Conservation (phyloP, 768 basidiomycete species). For the Podaxis carcinomalis region DNA sequence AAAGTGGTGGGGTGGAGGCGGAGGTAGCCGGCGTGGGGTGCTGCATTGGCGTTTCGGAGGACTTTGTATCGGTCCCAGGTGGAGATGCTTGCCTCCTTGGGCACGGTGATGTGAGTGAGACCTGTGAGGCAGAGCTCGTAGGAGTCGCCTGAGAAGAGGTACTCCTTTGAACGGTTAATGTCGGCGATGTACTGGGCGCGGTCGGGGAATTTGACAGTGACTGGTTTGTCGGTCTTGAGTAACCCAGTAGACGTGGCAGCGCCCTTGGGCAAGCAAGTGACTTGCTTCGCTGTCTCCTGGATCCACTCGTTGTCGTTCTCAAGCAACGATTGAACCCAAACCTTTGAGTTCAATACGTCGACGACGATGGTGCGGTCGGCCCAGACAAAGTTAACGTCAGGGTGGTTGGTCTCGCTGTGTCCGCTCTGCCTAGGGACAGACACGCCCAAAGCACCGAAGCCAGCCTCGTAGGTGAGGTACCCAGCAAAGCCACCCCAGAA, state of each 20-base stretch:
- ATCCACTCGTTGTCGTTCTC: constrained; percentile 63
- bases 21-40: constrained; percentile 82
- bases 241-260: not conserved
- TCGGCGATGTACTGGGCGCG: constrained; percentile 58
- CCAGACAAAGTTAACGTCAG: constrained; percentile 73
- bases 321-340: constrained; percentile 64
- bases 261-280: not conserved
- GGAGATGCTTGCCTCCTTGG: constrained; percentile 31
- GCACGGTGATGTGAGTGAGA: constrained; percentile 53
- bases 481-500: constrained; percentile 87
- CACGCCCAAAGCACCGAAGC: constrained; percentile 51
- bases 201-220: constrained; percentile 47
- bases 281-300: constrained; percentile 27
- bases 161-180: constrained; percentile 74
- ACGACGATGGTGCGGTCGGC: constrained; percentile 76
- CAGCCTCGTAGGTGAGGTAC: constrained; percentile 76
- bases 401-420: constrained; percentile 34
- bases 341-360: constrained; percentile 44
- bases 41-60: constrained; percentile 76
- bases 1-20: constrained; percentile 74
- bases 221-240: not conserved
- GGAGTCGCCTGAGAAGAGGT: constrained; percentile 78
- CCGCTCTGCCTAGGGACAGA: constrained; percentile 26
- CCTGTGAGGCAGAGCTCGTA: constrained; percentile 93
- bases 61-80: constrained; percentile 69